Base-by-base conservation (phyloP, 164 flowering plant genomes). In the Santalum album region DNA sequence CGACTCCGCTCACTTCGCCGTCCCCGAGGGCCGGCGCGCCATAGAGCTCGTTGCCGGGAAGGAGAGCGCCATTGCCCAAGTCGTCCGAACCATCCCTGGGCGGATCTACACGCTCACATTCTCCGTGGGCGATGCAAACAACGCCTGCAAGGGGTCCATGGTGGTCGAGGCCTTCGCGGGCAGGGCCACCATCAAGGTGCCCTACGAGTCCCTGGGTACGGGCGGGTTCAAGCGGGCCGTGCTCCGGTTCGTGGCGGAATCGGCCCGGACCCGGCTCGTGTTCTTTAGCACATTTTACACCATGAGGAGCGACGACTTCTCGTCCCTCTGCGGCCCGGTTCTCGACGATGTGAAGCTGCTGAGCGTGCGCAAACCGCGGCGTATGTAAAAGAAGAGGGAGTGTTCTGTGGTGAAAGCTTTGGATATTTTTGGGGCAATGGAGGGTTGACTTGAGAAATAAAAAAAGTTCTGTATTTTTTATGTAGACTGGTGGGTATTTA, bases 11-110 rank as follows among this genome's bases (percentile, higher is more conserved):
- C 85, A 86, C 35, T 83, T 79, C 69, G 59, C 68, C 0, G 85
- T 86, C 7, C 89, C 94, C 0, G 60, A 65, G 10, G 82, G 80
- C 1, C 58, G 49, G 24, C 70, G 80, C 1, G 94, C 89, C 1
- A 65, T 86, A 1, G 94, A 86, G 55, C 72, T 86, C 0, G 84
- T 86, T 11, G 94, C 83, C 1, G 94, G 94, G 12, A 79, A 76
- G 44, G 94, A 86, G 51, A 85, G 92, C 43, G 84, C 80, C 27
- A 64, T 85, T 0, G 86, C 81, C 0, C 92, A 82, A 53, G 60
- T 79, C 0, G 78, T 60, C 10, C 59, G 78, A 16, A 86, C 94
- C 25, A 55, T 73, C 20, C 69, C 76, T 0, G 80, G 83, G 12
- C 75, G 63, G 25, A 45, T 55, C 3, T 81, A 86, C 49, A 57